phyloP scores from a whole-genome alignment of 805 yeast genomes.

The Pichia heedii region DNA sequence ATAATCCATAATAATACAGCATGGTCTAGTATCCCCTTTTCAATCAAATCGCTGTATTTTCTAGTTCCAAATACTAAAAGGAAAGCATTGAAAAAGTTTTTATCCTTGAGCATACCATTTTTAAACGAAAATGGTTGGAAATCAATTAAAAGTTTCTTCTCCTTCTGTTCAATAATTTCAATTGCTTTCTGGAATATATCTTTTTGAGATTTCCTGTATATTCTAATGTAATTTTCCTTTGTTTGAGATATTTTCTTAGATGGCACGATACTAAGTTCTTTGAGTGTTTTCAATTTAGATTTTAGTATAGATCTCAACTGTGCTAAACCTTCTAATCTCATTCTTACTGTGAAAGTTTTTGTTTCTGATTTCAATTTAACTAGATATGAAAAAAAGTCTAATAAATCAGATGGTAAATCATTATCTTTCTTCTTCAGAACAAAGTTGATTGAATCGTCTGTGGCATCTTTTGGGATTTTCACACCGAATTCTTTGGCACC shows the following conservation, averaged over 20 bases:
- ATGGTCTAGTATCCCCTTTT: conserved; percentile 44
- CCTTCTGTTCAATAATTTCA: conserved; percentile 37
- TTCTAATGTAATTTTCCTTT: conserved; percentile 29
- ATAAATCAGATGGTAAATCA: conserved; percentile 32
- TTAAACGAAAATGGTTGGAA: conserved; percentile 51
- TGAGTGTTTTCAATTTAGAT: conserved; percentile 37
- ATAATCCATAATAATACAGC: conserved; percentile 56
- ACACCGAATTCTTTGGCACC: conserved; percentile 31
- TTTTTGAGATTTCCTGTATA: conserved; percentile 43
- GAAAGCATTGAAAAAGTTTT: conserved; percentile 32
- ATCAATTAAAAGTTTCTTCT: conserved; percentile 35
- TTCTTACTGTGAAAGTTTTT: conserved; percentile 36
- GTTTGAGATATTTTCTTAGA: conserved; percentile 14
- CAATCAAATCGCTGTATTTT: conserved; percentile 42
- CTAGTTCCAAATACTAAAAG: conserved; percentile 48
- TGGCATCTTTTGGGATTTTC: conserved; percentile 32
- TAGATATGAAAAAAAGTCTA: conserved; percentile 46
- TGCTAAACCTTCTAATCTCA: conserved; percentile 52
- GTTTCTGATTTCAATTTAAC: conserved; percentile 43
- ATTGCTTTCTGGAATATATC: conserved; percentile 35
- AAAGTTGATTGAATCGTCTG: conserved; percentile 31
- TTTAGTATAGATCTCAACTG: conserved; percentile 43
- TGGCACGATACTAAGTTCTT: conserved; percentile 22
- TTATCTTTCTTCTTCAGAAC: conserved; percentile 19
- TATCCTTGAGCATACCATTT: conserved; percentile 34